Conservation (phyloP, 768 basidiomycete species). For the Termitomyces sp. region DNA sequence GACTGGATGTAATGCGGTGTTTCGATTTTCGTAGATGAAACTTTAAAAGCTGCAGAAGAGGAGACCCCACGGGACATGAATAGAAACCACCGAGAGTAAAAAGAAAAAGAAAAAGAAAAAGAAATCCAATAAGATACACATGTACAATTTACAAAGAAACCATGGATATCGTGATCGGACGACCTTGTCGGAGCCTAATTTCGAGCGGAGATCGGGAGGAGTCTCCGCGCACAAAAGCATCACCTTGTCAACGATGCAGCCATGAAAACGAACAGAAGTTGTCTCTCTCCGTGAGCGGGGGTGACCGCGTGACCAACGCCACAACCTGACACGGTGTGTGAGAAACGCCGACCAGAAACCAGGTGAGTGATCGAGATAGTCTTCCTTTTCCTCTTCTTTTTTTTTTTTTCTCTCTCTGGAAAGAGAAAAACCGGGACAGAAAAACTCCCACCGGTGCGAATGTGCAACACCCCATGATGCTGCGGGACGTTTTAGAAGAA, state of each 20-base stretch:
- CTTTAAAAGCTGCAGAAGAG: too few relatives aligned
- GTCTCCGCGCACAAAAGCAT: too few relatives aligned
- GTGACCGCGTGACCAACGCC: constrained; percentile 6
- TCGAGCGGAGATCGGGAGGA: background rate
- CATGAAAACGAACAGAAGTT: background rate
- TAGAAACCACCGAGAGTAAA: background rate
- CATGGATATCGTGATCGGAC: too few relatives aligned
- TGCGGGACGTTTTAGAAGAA: background rate
- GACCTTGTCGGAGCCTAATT: background rate
- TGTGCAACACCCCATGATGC: too few relatives aligned
- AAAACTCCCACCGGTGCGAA: background rate
- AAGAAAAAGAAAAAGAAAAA: background rate
- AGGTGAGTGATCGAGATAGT: background rate
- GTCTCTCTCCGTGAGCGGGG: background rate
- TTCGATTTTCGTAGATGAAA: background rate
- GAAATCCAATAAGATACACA: too few relatives aligned
- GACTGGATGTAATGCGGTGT: background rate
- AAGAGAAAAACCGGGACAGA: background rate
- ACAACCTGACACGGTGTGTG: constrained; percentile 8
- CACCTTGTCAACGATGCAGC: too few relatives aligned
- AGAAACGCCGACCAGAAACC: background rate
- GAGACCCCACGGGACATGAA: background rate
- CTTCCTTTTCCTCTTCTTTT: background rate
- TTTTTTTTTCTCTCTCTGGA: background rate
- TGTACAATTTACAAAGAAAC: background rate